Evolutionary conservation across 78 protist genomes (phyloP).

Genomic region (Parvularia atlantis): DNA sequence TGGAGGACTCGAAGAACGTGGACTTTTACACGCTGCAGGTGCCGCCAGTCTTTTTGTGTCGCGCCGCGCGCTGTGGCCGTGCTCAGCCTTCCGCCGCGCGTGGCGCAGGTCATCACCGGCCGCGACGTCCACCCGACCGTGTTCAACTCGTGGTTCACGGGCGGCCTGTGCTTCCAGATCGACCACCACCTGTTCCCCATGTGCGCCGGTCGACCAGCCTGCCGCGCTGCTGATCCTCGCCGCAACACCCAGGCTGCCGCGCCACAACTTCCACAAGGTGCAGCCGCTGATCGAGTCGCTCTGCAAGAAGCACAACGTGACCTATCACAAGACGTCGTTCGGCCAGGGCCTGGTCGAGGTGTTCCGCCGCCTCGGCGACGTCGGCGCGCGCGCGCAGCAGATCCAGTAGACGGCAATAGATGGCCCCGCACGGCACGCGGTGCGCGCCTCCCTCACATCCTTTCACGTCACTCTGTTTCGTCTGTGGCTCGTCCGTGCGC

Average conservation of each 20-base stretch:
- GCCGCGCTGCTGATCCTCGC: too few species aligned
- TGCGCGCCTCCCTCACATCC: too few species aligned
- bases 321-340: background rate
- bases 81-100: too few species aligned
- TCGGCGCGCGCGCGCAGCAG: too few species aligned
- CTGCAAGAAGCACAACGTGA: background rate
- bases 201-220: too few species aligned
- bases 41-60: too few species aligned
- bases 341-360: background rate
- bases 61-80: too few species aligned
- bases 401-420: too few species aligned
- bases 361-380: background rate
- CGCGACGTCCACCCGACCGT: background rate
- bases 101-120: background rate
- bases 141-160: background rate
- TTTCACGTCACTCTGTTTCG: too few species aligned
- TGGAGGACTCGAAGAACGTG: too few species aligned
- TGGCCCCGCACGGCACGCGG: too few species aligned
- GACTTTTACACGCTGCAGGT: background rate
- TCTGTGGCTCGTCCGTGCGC: too few species aligned
- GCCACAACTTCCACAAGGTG: conserved; percentile 8
- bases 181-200: conserved; percentile 43
- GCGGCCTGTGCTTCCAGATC: conserved; percentile 26
- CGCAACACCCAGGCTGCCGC: background rate
- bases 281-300: background rate